Evolutionary conservation across 345 rosid genomes (phyloP).

Genomic region (Raphanus raphanistrum): DNA sequence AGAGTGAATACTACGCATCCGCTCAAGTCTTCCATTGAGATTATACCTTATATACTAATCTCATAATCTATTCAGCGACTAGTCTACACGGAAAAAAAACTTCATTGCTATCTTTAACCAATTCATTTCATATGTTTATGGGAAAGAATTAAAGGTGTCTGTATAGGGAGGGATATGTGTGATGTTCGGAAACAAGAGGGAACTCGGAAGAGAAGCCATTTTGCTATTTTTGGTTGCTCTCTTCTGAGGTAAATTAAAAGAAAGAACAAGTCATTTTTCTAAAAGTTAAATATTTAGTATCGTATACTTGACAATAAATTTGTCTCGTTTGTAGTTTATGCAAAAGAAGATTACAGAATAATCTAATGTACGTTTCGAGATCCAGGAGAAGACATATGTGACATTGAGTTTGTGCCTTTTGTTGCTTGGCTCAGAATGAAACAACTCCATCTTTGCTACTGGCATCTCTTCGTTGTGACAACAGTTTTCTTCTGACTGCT

Average conservation of each 20-base stretch:
- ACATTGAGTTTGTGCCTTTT: background rate
- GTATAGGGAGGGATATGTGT: slow-evolving; percentile 29
- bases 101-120: slow-evolving; percentile 18
- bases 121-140: slow-evolving; percentile 14
- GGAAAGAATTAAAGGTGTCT: slow-evolving; percentile 20
- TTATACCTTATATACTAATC: slow-evolving; percentile 1
- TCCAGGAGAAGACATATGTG: slow-evolving; percentile 25
- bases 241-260: slow-evolving; percentile 24
- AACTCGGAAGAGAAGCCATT: slow-evolving; percentile 22
- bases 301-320: background rate
- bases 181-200: slow-evolving; percentile 13
- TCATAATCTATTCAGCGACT: background rate
- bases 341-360: background rate
- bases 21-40: slow-evolving; percentile 83
- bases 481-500: background rate
- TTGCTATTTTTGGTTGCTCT: slow-evolving; percentile 30
- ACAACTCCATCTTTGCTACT: slow-evolving; percentile 24
- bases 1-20: slow-evolving; percentile 95
- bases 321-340: slow-evolving; percentile 22
- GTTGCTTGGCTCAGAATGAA: slow-evolving; percentile 2
- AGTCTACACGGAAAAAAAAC: slow-evolving; percentile 17
- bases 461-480: slow-evolving; percentile 23
- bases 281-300: background rate
- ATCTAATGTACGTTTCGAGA: slow-evolving; percentile 10
- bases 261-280: background rate